A percentile compares a stretch with the other conserved stretches of the same genome.
These are phyloP conservation scores for Taxawa tesnikishii DNA, from an alignment of 2,329 filamentous ascomycete genomes.

Conservation along the genomic window DNA sequence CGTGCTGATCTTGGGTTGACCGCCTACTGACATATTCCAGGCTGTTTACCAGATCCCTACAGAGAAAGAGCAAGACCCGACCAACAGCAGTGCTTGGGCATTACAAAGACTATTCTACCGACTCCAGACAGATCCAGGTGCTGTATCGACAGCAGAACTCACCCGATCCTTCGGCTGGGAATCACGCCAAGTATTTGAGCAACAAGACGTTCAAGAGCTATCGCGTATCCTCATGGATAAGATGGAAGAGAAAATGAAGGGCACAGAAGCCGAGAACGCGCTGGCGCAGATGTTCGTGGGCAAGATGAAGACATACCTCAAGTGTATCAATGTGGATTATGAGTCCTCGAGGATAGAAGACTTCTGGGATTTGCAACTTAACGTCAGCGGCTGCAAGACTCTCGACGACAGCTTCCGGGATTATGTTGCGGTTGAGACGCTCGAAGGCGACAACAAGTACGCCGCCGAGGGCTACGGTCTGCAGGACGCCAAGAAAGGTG, in stretches of 20 bases:
- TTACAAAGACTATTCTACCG: conserved; percentile 91
- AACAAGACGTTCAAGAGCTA: conserved; percentile 95
- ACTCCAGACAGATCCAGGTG: conserved; percentile 70
- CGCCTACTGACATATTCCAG: conserved; percentile 28
- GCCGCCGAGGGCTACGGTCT: conserved; percentile 84
- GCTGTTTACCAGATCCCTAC: conserved; percentile 97
- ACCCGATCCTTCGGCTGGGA: conserved; percentile 98
- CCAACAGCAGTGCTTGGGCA: conserved; percentile 77
- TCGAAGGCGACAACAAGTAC: conserved; percentile 98
- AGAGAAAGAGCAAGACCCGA: conserved; percentile 63
- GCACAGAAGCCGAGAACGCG: conserved; percentile 79
- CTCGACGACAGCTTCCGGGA: conserved; percentile 90
- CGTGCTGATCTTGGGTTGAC: too few relatives aligned
- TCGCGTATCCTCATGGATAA: conserved; percentile 95
- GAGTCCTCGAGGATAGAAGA: conserved; percentile 93
- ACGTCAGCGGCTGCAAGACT: conserved; percentile 87
- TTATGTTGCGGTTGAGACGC: conserved; percentile 91
- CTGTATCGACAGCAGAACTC: conserved; percentile 83
- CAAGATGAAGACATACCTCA: conserved; percentile 97
- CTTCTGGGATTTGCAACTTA: conserved; percentile 98
- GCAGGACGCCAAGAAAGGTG: conserved; percentile 94
- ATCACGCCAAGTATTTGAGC: conserved; percentile 93
- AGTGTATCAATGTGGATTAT: conserved; percentile 96
- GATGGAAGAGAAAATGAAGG: conserved; percentile 97
- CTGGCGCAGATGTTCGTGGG: conserved; percentile 87